These are phyloP conservation scores for Termitomyces sp. DNA, from an alignment of 768 basidiomycete species.

Conservation along the genomic window DNA sequence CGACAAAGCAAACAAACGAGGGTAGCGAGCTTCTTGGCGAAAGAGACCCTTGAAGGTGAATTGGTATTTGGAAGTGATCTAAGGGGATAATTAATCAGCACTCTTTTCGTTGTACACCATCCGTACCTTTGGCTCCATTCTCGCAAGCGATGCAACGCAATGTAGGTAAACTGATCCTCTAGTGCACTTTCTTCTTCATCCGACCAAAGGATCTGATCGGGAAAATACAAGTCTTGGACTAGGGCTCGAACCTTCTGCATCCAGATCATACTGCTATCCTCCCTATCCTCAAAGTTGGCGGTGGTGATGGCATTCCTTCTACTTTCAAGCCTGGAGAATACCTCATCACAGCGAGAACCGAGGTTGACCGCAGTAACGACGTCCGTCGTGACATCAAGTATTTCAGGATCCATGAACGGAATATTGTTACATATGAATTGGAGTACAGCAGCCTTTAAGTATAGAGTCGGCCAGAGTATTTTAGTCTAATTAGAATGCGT, in stretches of 20 bases:
- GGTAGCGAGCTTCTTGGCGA: conserved; percentile 26
- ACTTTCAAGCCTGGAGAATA: conserved; percentile 13
- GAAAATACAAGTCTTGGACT: conserved; percentile 34
- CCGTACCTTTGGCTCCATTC: conserved; percentile 36
- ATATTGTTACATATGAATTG: conserved; percentile 22
- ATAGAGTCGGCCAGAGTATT: neutral
- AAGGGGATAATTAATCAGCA: neutral
- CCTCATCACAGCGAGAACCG: conserved; percentile 13
- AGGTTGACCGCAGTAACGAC: conserved; percentile 13
- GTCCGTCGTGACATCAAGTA: conserved; percentile 15
- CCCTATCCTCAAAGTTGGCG: neutral
- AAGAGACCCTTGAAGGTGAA: conserved; percentile 21
- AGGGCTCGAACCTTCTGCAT: conserved; percentile 24
- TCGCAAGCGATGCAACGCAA: conserved; percentile 41
- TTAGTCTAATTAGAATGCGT: conserved; percentile 12
- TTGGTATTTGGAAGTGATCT: conserved; percentile 33
- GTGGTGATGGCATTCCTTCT: neutral
- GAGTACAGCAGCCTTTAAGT: conserved; percentile 21
- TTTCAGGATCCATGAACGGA: conserved; percentile 16
- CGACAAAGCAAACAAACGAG: conserved; percentile 32
- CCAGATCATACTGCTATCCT: conserved; percentile 20
- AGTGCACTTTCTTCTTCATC: conserved; percentile 41
- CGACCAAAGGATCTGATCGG: conserved; percentile 48
- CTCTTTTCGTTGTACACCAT: neutral
- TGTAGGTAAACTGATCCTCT: conserved; percentile 34